phyloP scores from a whole-genome alignment of 2,329 filamentous ascomycete genomes.

The Sporothrix mexicana region DNA sequence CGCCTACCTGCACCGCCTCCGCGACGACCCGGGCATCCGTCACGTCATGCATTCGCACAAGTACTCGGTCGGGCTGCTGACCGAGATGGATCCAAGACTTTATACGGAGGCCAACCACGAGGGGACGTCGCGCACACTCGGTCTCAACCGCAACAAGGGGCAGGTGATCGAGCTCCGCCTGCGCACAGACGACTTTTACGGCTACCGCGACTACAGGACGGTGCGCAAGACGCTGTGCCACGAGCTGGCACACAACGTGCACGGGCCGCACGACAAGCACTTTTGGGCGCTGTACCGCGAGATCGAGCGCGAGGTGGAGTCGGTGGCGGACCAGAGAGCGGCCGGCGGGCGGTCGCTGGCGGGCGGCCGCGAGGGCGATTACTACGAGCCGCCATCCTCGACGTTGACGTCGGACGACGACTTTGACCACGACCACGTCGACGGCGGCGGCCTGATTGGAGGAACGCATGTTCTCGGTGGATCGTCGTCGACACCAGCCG shows the following conservation, averaged over 20 bases:
- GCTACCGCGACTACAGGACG: constrained; percentile 89
- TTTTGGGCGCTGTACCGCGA: constrained; percentile 90
- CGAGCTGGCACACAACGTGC: constrained; percentile 92
- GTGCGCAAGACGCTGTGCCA: constrained; percentile 93
- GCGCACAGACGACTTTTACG: constrained; percentile 92
- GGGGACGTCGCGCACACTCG: constrained; percentile 75
- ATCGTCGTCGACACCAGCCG: constrained; percentile 41
- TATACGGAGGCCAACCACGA: constrained; percentile 77
- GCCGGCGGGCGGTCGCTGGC: constrained; percentile 65
- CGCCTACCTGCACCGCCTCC: constrained; percentile 75
- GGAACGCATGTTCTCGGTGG: constrained; percentile 77
- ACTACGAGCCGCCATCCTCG: constrained; percentile 57
- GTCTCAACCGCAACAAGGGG: constrained; percentile 84
- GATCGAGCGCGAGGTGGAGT: constrained; percentile 85
- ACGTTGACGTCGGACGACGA: background rate
- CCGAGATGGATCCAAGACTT: constrained; percentile 90
- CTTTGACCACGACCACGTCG: constrained; percentile 59
- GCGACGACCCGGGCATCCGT: constrained; percentile 83
- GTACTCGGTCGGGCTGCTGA: constrained; percentile 84
- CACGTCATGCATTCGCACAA: constrained; percentile 81
- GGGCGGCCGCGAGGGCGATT: constrained; percentile 69
- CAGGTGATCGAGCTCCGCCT: constrained; percentile 90
- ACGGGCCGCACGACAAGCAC: constrained; percentile 78
- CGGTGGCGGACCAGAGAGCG: constrained; percentile 70
- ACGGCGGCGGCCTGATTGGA: constrained; percentile 78